phyloP scores from a whole-genome alignment of 2,329 filamentous ascomycete species.

The Trichophyton verrucosum region DNA sequence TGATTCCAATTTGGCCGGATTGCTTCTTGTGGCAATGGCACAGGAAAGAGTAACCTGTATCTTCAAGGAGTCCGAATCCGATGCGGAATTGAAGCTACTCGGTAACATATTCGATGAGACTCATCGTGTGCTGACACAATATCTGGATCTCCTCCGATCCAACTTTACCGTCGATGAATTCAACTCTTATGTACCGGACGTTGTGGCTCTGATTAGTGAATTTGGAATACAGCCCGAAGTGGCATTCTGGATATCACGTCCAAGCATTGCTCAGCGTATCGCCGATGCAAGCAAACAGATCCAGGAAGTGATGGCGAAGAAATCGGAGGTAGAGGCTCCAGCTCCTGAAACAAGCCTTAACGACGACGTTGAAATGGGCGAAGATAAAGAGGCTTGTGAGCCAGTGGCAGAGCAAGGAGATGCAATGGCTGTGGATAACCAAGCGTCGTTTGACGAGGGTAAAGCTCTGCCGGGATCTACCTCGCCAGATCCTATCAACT shows the following conservation, averaged over 20 bases:
- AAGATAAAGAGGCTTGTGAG: constrained; percentile 21
- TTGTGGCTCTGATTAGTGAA: constrained; percentile 59
- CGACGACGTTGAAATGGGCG: constrained; percentile 19
- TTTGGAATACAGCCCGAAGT: constrained; percentile 69
- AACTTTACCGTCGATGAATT: constrained; percentile 68
- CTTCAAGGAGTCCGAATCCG: constrained; percentile 52
- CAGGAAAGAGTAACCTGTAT: constrained; percentile 83
- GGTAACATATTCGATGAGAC: constrained; percentile 84
- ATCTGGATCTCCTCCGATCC: constrained; percentile 73
- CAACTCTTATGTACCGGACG: constrained; percentile 61
- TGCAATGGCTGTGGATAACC: constrained; percentile 10
- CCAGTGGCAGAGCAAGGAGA: constrained; percentile 8
- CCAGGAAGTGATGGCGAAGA: constrained; percentile 19
- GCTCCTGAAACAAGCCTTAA: constrained; percentile 21
- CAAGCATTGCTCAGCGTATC: constrained; percentile 58
- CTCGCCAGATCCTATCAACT: constrained; percentile 20
- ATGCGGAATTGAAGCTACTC: constrained; percentile 76
- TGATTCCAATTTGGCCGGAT: constrained; percentile 64
- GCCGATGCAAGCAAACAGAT: constrained; percentile 27
- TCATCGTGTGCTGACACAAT: constrained; percentile 72
- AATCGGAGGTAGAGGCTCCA: constrained; percentile 17
- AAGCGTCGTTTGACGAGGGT: constrained; percentile 8
- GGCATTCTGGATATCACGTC: constrained; percentile 72
- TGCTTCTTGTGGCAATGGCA: constrained; percentile 77
- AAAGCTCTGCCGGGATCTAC: constrained; percentile 13